Evolutionary conservation across 805 yeast species (phyloP).

Genomic region (Trichomonascus vanleenenianus): DNA sequence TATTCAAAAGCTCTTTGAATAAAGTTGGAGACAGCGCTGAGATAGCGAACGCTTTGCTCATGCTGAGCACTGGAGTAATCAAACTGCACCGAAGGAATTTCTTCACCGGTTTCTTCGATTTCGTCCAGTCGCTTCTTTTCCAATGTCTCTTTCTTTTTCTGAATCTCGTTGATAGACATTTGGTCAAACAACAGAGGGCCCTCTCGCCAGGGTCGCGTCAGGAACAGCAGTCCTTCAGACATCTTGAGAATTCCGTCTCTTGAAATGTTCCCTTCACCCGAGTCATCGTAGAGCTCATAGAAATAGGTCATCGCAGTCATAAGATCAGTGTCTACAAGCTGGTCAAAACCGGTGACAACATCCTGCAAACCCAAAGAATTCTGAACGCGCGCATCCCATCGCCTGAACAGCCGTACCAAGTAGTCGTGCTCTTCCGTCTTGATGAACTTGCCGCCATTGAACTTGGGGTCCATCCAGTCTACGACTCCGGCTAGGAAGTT

Average conservation of each 20-base stretch:
- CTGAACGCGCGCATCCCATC: conserved; percentile 57
- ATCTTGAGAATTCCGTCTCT: conserved; percentile 74
- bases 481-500: conserved; percentile 71
- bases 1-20: conserved; percentile 84
- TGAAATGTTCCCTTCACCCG: conserved; percentile 52
- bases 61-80: conserved; percentile 14
- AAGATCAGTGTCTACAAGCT: conserved; percentile 60
- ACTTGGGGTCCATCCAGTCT: conserved; percentile 51
- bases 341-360: conserved; percentile 65
- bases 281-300: conserved; percentile 64
- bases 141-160: conserved; percentile 43
- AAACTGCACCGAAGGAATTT: conserved; percentile 1
- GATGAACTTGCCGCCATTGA: conserved; percentile 10
- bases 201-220: conserved; percentile 83
- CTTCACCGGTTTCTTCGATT: conserved; percentile 24
- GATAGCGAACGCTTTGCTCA: conserved; percentile 44
- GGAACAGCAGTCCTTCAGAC: conserved; percentile 77
- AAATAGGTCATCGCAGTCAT: conserved; percentile 74
- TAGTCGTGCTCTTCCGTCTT: conserved; percentile 33
- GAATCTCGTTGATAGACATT: conserved; percentile 55
- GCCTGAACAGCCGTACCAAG: conserved; percentile 52
- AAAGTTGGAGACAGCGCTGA: conserved; percentile 80
- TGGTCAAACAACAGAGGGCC: conserved; percentile 50
- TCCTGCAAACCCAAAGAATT: conserved; percentile 57
- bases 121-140: conserved; percentile 29